These are phyloP conservation scores for Mycena sp. DNA, from an alignment of 1,284 basidiomycete species.

Conservation along the genomic window DNA sequence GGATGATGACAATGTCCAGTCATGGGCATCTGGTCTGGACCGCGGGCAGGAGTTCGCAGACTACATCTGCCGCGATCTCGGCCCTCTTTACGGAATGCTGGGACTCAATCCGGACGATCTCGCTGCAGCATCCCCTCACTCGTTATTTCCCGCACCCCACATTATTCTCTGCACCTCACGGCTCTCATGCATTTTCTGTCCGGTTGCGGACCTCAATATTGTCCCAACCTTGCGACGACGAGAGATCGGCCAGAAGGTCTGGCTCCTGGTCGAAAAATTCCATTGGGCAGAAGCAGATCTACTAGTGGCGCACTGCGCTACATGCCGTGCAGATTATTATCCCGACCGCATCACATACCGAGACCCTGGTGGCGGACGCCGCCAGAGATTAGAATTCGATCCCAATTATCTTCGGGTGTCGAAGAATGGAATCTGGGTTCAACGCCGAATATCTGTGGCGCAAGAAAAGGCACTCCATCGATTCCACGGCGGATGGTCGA, in stretches of 20 bases:
- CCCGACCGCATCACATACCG: slow-evolving; percentile 20
- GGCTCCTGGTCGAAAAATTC: slow-evolving; percentile 11
- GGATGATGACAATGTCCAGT: neutral
- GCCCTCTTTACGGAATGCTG: neutral
- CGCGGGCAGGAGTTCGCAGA: neutral
- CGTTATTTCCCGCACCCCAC: neutral
- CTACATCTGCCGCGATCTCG: slow-evolving; percentile 1
- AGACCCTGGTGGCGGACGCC: neutral
- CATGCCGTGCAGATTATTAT: slow-evolving; percentile 23
- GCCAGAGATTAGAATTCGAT: slow-evolving; percentile 17
- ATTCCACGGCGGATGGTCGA: slow-evolving; percentile 28
- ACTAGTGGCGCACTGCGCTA: slow-evolving; percentile 3
- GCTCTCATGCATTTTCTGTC: slow-evolving; percentile 13
- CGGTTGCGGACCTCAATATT: slow-evolving; percentile 1
- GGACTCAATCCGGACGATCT: neutral
- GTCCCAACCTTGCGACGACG: slow-evolving; percentile 12
- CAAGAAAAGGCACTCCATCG: slow-evolving; percentile 27
- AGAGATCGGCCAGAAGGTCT: neutral
- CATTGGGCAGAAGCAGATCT: slow-evolving; percentile 10
- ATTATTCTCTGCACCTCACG: slow-evolving; percentile 1
- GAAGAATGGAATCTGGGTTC: slow-evolving; percentile 25
- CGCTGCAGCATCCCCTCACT: neutral
- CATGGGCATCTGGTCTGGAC: neutral
- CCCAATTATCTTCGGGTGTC: slow-evolving; percentile 21
- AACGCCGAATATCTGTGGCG: slow-evolving; percentile 13